phyloP scores from a whole-genome alignment of 352 stramenopile species.

The Globisporangium abappressorium region DNA sequence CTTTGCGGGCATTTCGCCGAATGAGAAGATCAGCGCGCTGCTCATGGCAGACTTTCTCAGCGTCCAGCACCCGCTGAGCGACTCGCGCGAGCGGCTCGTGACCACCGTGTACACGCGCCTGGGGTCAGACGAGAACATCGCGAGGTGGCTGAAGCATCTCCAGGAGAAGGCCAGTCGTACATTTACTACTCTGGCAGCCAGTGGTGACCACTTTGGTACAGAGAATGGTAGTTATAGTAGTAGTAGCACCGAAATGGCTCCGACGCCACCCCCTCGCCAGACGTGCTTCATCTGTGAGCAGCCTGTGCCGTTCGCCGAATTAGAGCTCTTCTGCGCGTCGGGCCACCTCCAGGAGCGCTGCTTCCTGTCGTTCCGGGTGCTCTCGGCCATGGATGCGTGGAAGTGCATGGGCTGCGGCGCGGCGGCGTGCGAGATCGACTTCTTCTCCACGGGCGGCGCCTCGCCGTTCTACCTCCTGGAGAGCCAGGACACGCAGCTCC shows the following conservation, averaged over 20 bases:
- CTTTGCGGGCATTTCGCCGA: conserved; percentile 25
- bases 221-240: neutral
- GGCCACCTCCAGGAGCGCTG: conserved; percentile 71
- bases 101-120: conserved; percentile 62
- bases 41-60: conserved; percentile 81
- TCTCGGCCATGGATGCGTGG: conserved; percentile 69
- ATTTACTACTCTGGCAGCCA: neutral
- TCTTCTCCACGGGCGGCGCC: conserved; percentile 20
- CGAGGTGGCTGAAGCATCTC: conserved; percentile 36
- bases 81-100: conserved; percentile 36
- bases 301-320: conserved; percentile 55
- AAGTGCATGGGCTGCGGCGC: conserved; percentile 81
- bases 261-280: conserved; percentile 45
- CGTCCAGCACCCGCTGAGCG: conserved; percentile 43
- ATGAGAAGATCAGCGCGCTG: conserved; percentile 55
- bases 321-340: conserved; percentile 54
- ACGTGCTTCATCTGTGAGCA: conserved; percentile 71
- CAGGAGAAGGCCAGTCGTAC: conserved; percentile 20
- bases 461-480: conserved; percentile 72
- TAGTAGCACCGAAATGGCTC: neutral
- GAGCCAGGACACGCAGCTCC: conserved; percentile 10
- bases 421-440: conserved; percentile 55
- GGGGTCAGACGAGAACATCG: conserved; percentile 41
- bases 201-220: neutral
- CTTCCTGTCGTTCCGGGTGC: conserved; percentile 70